phyloP scores from a whole-genome alignment of 805 yeast genomes.

The Candida anglica region DNA sequence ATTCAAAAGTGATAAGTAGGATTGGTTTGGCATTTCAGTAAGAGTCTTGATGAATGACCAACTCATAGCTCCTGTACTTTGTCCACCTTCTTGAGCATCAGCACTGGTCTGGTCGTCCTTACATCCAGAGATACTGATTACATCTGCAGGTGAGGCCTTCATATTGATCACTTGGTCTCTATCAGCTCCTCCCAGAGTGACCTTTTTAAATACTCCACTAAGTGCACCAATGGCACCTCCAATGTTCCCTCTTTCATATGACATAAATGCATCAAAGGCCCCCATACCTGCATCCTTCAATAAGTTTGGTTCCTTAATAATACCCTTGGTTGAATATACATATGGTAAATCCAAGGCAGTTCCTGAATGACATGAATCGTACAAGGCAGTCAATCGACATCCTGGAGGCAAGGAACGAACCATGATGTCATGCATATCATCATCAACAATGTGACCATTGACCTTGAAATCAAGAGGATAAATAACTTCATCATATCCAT shows the following conservation, averaged over 20 bases:
- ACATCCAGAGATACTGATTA: conserved; percentile 33
- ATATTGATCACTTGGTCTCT: conserved; percentile 20
- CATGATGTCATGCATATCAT: conserved; percentile 37
- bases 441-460: conserved; percentile 31
- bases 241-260: conserved; percentile 31
- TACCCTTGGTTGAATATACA: conserved; percentile 38
- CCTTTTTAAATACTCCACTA: conserved; percentile 30
- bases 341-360: conserved; percentile 38
- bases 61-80: conserved; percentile 37
- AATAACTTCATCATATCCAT: conserved; percentile 33
- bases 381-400: conserved; percentile 34
- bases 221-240: conserved; percentile 36
- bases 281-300: conserved; percentile 34
- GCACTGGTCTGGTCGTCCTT: conserved; percentile 40
- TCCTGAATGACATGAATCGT: conserved; percentile 38
- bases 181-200: conserved; percentile 13
- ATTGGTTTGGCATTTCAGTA: conserved; percentile 25
- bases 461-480: conserved; percentile 34
- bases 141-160: conserved; percentile 37
- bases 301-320: conserved; percentile 34
- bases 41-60: conserved; percentile 31
- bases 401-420: conserved; percentile 33
- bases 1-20: conserved; percentile 31
- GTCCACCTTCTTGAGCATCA: conserved; percentile 33
- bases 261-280: conserved; percentile 26